Evolutionary conservation across 345 rosid species (phyloP), one percentile per base, ranked within the genome.

Genomic region (Carallia pectinifolia): DNA sequence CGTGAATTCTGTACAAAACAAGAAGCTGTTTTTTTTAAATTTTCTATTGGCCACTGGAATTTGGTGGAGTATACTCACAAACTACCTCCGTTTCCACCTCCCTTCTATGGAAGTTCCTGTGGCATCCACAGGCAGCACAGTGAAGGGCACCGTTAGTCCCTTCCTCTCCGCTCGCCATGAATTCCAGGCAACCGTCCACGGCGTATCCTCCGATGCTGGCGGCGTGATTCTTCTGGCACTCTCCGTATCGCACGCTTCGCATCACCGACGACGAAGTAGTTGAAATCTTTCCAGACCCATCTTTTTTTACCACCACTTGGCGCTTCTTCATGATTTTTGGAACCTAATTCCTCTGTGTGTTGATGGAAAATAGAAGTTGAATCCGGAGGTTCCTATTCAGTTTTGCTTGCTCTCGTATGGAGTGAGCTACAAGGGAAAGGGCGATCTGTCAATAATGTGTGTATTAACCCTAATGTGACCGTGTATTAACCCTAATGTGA

Each of bases 171-270:
- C 81, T 85, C 23, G 92, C 87, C 85, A 85, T 82, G 81, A 85
- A 88, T 78, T 88, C 92, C 17, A 88, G 80, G 81, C 92, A 88
- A 1, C 92, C 92, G 5, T 88, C 92, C 23, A 88, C 85, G 6
- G 87, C 89, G 47, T 80, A 79, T 33, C 89, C 89, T 4, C 89
- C 91, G 9, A 84, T 78, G 7, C 71, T 78, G 7, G 89, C 92
- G 5, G 89, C 92, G 34, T 85, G 89, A 53, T 88, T 88, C 85
- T 84, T 88, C 67, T 88, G 92, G 61, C 92, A 85, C 85, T 88
- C 89, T 6, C 69, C 80, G 61, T 88, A 85, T 50, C 85, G 60
- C 6, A 70, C 73, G 31, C 37, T 70, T 52, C 61, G 36, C 64
- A 30, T 50, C 30, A 66, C 62, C 34, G 76, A 66, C 16, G 76